These are phyloP conservation scores for Phyllostachys edulis DNA, from an alignment of 176 grass and related monocot genomes.

Conservation along the genomic window DNA sequence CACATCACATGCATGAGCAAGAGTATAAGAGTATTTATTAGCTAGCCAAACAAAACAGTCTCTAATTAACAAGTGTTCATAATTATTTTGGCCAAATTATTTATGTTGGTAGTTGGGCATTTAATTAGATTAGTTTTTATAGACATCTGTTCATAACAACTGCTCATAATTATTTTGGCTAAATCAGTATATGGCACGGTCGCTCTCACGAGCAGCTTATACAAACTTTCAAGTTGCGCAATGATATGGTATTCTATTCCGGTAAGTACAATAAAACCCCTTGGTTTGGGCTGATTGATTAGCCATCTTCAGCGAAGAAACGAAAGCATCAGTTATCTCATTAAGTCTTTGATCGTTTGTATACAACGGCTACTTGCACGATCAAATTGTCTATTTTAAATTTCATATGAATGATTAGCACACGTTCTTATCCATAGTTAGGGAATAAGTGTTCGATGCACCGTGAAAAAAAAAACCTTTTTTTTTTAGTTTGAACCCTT, in stretches of 20 bases:
- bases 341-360: neutral
- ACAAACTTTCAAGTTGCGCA: constrained; percentile 1
- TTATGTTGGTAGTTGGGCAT: neutral
- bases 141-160: no score
- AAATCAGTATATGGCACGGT: neutral
- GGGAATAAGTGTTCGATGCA: neutral
- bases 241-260: neutral
- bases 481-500: neutral
- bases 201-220: constrained; percentile 4
- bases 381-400: neutral
- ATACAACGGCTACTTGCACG: neutral
- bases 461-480: neutral
- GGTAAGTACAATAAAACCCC: neutral
- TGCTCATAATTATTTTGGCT: no score
- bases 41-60: neutral
- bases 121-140: neutral
- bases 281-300: neutral
- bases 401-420: neutral
- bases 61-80: neutral
- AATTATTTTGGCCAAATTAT: neutral
- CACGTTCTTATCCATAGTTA: neutral
- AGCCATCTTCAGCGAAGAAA: neutral
- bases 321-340: neutral
- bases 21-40: no score
- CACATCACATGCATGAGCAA: neutral